Conservation (phyloP, 225 moss, liverwort and hornwort species). For the Lunularia cruciata region DNA sequence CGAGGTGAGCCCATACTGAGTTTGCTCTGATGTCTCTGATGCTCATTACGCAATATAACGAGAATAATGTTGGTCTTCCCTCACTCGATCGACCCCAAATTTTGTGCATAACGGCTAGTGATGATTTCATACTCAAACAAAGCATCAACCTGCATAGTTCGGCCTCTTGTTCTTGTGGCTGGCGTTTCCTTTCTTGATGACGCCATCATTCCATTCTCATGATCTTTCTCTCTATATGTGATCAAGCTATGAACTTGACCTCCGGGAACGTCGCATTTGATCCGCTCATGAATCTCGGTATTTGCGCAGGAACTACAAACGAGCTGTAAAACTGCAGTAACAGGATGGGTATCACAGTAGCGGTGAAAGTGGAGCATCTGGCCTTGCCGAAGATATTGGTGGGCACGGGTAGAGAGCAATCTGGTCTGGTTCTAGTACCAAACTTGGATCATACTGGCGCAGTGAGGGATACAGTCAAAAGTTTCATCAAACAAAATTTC, state of each 20-base stretch:
- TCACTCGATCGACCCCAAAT: too few relatives aligned
- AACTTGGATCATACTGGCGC: constrained; percentile 72
- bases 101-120: too few relatives aligned
- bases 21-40: too few relatives aligned
- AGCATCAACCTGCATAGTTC: background rate
- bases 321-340: background rate
- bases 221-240: too few relatives aligned
- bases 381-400: constrained; percentile 53
- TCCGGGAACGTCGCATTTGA: background rate
- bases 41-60: too few relatives aligned
- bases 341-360: constrained; percentile 87
- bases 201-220: too few relatives aligned
- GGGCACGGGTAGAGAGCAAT: constrained; percentile 51
- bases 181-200: too few relatives aligned
- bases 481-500: constrained; percentile 61
- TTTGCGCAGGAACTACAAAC: background rate
- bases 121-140: too few relatives aligned
- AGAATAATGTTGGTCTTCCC: too few relatives aligned
- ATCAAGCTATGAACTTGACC: background rate
- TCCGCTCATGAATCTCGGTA: background rate
- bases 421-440: constrained; percentile 67
- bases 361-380: constrained; percentile 75
- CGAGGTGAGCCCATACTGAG: too few relatives aligned
- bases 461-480: constrained; percentile 68
- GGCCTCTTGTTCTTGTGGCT: too few relatives aligned